Conservation (phyloP, 306 rosid species). For the Chamaecrista fasciculata region DNA sequence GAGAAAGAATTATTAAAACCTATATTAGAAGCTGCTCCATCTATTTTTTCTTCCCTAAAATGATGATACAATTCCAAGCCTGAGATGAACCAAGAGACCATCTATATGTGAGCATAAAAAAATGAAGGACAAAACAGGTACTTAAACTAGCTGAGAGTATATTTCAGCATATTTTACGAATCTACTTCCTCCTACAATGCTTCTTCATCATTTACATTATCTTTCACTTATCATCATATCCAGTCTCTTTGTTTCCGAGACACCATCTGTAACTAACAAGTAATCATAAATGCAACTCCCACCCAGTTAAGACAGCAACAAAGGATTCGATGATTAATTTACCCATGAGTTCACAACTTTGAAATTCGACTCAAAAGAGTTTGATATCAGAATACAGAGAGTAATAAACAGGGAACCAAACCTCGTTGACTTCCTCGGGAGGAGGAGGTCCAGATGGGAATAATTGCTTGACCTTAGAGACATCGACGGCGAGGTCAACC, state of each 20-base stretch:
- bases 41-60: slow-evolving; percentile 12
- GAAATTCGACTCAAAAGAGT: neutral
- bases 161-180: slow-evolving; percentile 7
- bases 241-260: neutral
- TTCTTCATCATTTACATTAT: neutral
- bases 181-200: neutral
- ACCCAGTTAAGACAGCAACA: neutral
- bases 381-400: neutral
- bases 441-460: slow-evolving; percentile 14
- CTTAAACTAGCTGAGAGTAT: neutral
- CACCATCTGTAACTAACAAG: neutral
- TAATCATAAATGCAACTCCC: slow-evolving; percentile 6
- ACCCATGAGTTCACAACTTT: neutral
- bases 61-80: neutral
- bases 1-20: neutral
- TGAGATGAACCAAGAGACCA: neutral
- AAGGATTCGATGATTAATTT: neutral
- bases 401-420: slow-evolving; percentile 16
- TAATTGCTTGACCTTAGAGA: slow-evolving; percentile 9
- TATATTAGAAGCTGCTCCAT: neutral
- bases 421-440: slow-evolving; percentile 49
- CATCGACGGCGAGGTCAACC: slow-evolving; percentile 69
- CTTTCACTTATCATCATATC: neutral
- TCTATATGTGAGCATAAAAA: neutral
- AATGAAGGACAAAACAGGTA: neutral